Conservation (phyloP, 176 grass and related monocot genomes). For the Saccharum spontaneum region DNA sequence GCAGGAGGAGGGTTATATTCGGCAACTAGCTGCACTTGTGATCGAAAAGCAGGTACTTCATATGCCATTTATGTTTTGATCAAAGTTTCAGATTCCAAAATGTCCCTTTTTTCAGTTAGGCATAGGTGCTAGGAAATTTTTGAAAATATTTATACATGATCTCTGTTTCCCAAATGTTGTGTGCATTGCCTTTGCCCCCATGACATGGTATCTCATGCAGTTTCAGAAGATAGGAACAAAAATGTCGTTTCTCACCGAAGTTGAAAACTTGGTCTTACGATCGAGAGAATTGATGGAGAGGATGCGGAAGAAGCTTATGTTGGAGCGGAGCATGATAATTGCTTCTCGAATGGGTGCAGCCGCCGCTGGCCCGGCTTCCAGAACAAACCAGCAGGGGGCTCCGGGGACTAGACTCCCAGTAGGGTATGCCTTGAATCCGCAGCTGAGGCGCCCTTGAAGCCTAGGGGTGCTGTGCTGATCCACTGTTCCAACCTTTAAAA, state of each 20-base stretch:
- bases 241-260: constrained; percentile 51
- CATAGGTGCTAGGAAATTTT: neutral
- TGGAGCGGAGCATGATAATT: constrained; percentile 61
- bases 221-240: constrained; percentile 70
- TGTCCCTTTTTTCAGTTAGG: neutral
- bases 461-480: neutral
- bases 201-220: constrained; percentile 34
- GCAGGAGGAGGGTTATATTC: constrained; percentile 64
- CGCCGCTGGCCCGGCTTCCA: neutral
- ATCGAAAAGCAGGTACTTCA: constrained; percentile 65
- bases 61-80: neutral
- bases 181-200: neutral
- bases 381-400: constrained; percentile 3
- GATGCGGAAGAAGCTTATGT: constrained; percentile 47
- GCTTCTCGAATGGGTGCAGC: constrained; percentile 31
- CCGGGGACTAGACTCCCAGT: neutral
- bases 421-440: constrained; percentile 5
- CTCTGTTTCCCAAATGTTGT: neutral
- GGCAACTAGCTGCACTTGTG: constrained; percentile 48
- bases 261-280: constrained; percentile 42
- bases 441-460: constrained; percentile 10
- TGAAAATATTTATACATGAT: neutral
- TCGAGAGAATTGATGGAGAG: constrained; percentile 39
- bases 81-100: neutral
- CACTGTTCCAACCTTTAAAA: neutral